phyloP scores from a whole-genome alignment of 805 yeast genomes.

The Saccharomycopsis sp. region DNA sequence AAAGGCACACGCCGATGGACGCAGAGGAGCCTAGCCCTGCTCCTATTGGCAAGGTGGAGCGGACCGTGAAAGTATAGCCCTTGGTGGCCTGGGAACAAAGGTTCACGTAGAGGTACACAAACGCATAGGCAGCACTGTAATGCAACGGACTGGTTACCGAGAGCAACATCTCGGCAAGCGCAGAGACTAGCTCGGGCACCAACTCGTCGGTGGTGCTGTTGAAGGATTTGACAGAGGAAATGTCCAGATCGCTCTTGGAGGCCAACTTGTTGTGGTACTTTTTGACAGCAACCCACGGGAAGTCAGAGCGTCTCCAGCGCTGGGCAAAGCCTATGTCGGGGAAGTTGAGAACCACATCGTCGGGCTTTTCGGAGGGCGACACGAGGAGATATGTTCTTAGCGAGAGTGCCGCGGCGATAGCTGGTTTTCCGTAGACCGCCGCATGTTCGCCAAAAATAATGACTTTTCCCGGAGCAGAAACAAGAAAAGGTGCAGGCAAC shows the following conservation, averaged over 20 bases:
- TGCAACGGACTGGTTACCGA: constrained; percentile 51
- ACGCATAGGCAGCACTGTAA: constrained; percentile 73
- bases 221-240: constrained; percentile 21
- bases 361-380: constrained; percentile 34
- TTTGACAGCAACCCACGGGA: constrained; percentile 50
- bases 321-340: constrained; percentile 72
- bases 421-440: constrained; percentile 74
- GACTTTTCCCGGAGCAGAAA: constrained; percentile 95
- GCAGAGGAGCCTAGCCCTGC: constrained; percentile 97
- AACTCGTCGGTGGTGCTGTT: constrained; percentile 44
- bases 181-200: constrained; percentile 49
- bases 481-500: constrained; percentile 46
- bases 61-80: constrained; percentile 55
- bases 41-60: constrained; percentile 88
- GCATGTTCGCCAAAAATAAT: constrained; percentile 96
- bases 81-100: constrained; percentile 42
- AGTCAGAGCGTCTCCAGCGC: constrained; percentile 52
- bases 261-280: constrained; percentile 19
- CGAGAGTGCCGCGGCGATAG: constrained; percentile 79
- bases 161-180: constrained; percentile 38
- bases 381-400: constrained; percentile 77
- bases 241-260: not conserved
- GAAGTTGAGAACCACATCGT: constrained; percentile 59
- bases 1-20: constrained; percentile 74
- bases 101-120: constrained; percentile 66